Base-by-base conservation (phyloP, 202 grass and related monocot species). In the Digitaria exilis region DNA sequence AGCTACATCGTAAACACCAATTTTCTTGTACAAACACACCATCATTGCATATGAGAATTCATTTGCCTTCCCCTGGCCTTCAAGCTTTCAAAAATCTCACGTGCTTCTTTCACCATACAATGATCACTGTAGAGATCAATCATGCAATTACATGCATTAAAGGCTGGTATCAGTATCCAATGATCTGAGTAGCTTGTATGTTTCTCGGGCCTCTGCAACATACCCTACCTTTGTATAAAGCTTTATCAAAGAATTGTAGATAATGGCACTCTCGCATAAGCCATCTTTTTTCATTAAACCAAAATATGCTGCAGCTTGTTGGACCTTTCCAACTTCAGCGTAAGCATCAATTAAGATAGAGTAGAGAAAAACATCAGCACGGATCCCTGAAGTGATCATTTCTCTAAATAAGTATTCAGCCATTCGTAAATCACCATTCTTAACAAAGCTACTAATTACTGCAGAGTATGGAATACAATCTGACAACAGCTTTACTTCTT, bases 81-180 rank as follows among this genome's bases (percentile, higher is more conserved):
- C 80, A 98, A 73, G 31, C 85, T 78, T 41, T 90, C 79, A 89
- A 98, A 98, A 61, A 98, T 71, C 28, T 93, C 91, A 28, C 86
- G 73, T 80, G 93, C 96, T 88, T 98, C 91, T 19, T 84, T 92
- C 62, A 98, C 82, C 91, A 95, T 92, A 70, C 37, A 85, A 92
- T 98, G 81, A 75, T 95, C 93, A 87, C 87, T 81, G 45, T 95
- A 98, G 63, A 98, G 85, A 69, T 85, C 44, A 85, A 98, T 91
- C 91, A 98, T 95, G 83, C 91, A 94, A 88, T 98, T 98, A 31
- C 91, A 95, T 81, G 96, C 85, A 85, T 92, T n/a, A 98, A 64
- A 85, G 68, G 76, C 73, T 94, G 79, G 74, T 68, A 79, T 72
- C 71, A 62, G 32, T 61, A 46, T 87, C 82, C 69, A 91, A 92